phyloP scores from a whole-genome alignment of 2,329 filamentous ascomycete species.

The Elsinoe australis region DNA sequence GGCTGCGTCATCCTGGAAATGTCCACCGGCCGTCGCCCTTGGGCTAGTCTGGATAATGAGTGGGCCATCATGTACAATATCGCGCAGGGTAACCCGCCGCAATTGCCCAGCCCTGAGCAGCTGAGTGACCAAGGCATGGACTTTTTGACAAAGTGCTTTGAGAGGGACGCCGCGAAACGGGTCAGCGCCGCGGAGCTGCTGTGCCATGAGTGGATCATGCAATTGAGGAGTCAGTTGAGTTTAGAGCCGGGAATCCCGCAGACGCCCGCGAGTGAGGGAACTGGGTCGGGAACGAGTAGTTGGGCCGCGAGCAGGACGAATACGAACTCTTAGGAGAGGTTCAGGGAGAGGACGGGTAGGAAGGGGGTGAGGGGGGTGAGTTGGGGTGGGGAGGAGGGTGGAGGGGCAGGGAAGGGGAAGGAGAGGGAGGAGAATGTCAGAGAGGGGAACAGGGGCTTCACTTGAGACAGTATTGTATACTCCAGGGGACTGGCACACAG shows the following conservation, averaged over 20 bases:
- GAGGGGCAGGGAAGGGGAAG: neutral
- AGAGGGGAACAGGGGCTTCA: no score
- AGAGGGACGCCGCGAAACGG: conserved; percentile 69
- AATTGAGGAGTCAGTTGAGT: conserved; percentile 39
- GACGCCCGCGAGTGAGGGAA: conserved; percentile 30
- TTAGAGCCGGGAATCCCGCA: conserved; percentile 42
- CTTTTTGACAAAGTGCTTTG: conserved; percentile 80
- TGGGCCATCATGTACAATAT: conserved; percentile 99
- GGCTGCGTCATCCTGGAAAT: conserved; percentile 97
- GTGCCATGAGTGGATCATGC: conserved; percentile 81
- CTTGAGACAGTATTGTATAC: conserved; percentile 1
- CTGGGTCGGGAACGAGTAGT: conserved; percentile 11
- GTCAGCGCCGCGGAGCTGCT: conserved; percentile 80
- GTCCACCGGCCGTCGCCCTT: conserved; percentile 88
- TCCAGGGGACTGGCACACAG: conserved; percentile 11
- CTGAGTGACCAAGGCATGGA: conserved; percentile 78
- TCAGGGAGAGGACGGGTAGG: neutral
- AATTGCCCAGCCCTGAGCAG: conserved; percentile 73
- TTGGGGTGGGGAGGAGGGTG: neutral
- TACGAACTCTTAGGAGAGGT: neutral
- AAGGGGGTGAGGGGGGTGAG: neutral
- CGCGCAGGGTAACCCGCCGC: conserved; percentile 87
- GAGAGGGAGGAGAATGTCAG: no score
- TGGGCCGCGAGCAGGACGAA: conserved; percentile 11
- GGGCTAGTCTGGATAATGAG: conserved; percentile 94